Percentiles rank a stretch among this genome's conserved stretches.
Conservation (phyloP, 495 filamentous ascomycete species). For the Trichoderma parareesei region DNA sequence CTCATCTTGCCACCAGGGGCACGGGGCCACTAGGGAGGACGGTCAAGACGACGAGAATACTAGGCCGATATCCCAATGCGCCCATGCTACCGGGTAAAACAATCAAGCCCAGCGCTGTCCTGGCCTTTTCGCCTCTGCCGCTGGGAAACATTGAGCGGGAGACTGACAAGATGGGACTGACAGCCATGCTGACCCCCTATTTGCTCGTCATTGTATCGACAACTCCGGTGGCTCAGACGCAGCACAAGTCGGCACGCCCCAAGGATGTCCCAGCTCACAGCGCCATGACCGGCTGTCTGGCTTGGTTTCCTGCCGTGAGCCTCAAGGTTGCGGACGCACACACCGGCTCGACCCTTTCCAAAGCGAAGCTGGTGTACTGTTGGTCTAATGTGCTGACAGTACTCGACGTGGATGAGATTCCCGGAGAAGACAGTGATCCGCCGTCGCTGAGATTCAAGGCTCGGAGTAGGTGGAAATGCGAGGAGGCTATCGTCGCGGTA, state of each 20-base stretch:
- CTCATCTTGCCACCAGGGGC: conserved; percentile 86
- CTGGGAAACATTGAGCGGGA: conserved; percentile 84
- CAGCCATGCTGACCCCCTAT: conserved; percentile 94
- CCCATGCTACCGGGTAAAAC: conserved; percentile 48
- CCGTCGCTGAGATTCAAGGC: conserved; percentile 70
- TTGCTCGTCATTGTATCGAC: conserved; percentile 93
- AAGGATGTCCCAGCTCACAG: conserved; percentile 86
- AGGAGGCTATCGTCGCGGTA: conserved; percentile 92
- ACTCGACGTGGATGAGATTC: conserved; percentile 71
- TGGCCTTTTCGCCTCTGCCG: conserved; percentile 85
- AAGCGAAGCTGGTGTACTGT: conserved; percentile 89
- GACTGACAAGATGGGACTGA: conserved; percentile 82
- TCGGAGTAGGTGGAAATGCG: conserved; percentile 83
- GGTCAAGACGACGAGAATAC: conserved; percentile 81
- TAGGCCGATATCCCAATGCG: conserved; percentile 79
- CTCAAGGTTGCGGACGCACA: conserved; percentile 64
- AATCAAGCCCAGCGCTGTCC: conserved; percentile 87
- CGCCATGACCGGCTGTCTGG: conserved; percentile 84
- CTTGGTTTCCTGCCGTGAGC: conserved; percentile 95
- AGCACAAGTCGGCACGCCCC: conserved; percentile 82
- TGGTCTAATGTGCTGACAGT: conserved; percentile 97
- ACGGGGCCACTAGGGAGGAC: conserved; percentile 76
- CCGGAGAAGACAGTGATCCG: conserved; percentile 57
- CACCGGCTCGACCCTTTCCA: conserved; percentile 49
- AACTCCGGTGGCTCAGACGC: conserved; percentile 89